Evolutionary conservation across 1,284 basidiomycete species (phyloP), one percentile per base, ranked within the genome.

Genomic region (Naganishia sp.): DNA sequence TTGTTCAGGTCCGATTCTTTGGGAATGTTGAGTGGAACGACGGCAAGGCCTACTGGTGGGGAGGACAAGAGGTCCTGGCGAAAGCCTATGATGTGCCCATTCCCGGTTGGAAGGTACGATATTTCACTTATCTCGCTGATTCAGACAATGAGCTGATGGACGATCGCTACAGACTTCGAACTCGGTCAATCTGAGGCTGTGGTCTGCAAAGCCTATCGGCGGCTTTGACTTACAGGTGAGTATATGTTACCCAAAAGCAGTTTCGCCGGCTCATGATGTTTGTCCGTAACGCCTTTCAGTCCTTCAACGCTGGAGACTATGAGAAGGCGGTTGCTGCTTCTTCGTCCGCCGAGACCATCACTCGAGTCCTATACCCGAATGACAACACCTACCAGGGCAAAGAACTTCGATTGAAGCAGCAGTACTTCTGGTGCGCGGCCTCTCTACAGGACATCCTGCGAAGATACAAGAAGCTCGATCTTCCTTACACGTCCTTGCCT

Each of bases 1-100:
- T 42, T 23, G 28, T 49, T 10, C 18, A 55, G 33, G 83, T 96
- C 45, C 86, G 92, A 44, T 94, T 96, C 81, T 92, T 93, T 72
- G 93, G 93, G 0, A 81, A 85, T 25, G 84, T 92, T 1, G 88
- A 93, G 68, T 83, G 87, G 44, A 79, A 87, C 42, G 80, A 82
- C 21, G 69, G 86, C 84, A 75, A 75, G 67, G 89, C 86, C 1
- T 74, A 85, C 25, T 94, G 93, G 93, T 85, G 86, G 39, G 93
- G 93, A 21, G 93, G 93, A 1, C 90, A 92, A 79, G 92, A 95
- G 78, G 92, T 94, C 42, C 76, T 94, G 43, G 93, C 93, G 1
- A 84, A 92, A 50, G 93, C 92, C 0, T 93, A 94, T 75, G 92
- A 94, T 75, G 87, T 90, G 21, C 93, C 92, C 81, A 89, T 96